Percentiles rank a stretch among this genome's conserved stretches.
Evolutionary conservation across 1,139 yeast genomes (phyloP).

Genomic region (Geotrichum siamense): DNA sequence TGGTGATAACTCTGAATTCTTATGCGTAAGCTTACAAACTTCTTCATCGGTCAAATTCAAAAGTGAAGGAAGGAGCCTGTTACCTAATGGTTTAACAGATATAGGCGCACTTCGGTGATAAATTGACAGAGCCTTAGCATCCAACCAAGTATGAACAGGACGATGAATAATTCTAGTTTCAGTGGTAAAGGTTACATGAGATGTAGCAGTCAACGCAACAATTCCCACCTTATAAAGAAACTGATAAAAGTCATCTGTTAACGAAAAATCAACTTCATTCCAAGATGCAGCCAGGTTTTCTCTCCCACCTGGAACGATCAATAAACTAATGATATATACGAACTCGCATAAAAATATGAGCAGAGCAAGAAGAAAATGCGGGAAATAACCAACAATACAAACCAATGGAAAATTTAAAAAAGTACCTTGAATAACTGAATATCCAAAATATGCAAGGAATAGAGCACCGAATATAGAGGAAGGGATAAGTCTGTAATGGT

Average conservation of each 20-base stretch:
- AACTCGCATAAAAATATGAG: conserved; percentile 45
- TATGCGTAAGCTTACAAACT: neutral
- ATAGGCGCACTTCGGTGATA: neutral
- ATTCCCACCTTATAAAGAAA: conserved; percentile 54
- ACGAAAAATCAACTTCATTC: conserved; percentile 31
- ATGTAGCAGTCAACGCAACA: conserved; percentile 58
- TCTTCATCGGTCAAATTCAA: conserved; percentile 2
- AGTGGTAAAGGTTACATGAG: conserved; percentile 56
- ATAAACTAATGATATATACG: conserved; percentile 49
- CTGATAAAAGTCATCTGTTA: conserved; percentile 60
- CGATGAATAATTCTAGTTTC: conserved; percentile 48
- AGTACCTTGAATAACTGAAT: conserved; percentile 37
- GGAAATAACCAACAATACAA: conserved; percentile 50
- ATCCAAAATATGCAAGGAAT: conserved; percentile 44
- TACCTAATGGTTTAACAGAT: too few relatives aligned
- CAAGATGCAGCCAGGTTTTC: conserved; percentile 37
- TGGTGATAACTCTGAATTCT: conserved; percentile 4
- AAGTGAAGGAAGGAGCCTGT: conserved; percentile 9
- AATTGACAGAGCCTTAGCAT: conserved; percentile 23
- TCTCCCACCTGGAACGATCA: conserved; percentile 48
- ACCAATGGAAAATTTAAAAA: conserved; percentile 47
- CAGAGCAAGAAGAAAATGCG: conserved; percentile 49
- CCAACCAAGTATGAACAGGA: conserved; percentile 56
- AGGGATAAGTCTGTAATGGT: conserved; percentile 53
- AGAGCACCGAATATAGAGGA: conserved; percentile 50